Percentiles rank a stretch among this genome's conserved stretches.
These are phyloP conservation scores for Sordariomycetes sp. DNA, from an alignment of 2,329 filamentous ascomycete genomes.

Conservation along the genomic window DNA sequence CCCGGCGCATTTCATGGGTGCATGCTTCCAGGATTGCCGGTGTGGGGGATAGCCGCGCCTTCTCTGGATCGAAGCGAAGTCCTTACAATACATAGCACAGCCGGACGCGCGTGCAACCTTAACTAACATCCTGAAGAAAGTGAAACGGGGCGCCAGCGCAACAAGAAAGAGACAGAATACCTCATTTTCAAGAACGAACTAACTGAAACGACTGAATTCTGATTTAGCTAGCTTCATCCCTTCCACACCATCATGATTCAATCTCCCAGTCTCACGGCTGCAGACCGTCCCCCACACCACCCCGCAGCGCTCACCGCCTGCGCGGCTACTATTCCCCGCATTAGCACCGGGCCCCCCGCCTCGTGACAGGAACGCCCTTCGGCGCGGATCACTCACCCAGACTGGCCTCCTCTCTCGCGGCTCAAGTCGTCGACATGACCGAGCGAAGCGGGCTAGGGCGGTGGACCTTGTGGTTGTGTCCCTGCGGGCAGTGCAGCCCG, in stretches of 20 bases:
- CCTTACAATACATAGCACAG: too few species aligned
- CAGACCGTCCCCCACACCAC: background rate
- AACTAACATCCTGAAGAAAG: background rate
- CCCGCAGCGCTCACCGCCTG: background rate
- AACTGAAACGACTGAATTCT: background rate
- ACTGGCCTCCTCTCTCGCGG: conserved; percentile 7
- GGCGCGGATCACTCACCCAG: background rate
- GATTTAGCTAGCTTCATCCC: background rate
- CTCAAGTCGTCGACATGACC: conserved; percentile 51
- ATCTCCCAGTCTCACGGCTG: background rate
- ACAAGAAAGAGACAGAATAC: background rate
- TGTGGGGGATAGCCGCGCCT: too few species aligned
- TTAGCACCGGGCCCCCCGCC: background rate
- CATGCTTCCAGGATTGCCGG: too few species aligned
- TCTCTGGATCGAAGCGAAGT: too few species aligned
- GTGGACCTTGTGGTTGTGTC: conserved; percentile 35
- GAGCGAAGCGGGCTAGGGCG: conserved; percentile 56
- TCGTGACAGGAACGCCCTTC: background rate
- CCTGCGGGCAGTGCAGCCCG: conserved; percentile 14
- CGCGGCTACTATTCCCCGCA: background rate
- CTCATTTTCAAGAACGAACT: background rate
- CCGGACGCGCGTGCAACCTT: too few species aligned
- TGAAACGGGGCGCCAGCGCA: background rate
- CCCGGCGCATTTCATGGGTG: too few species aligned
- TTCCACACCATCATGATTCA: background rate